These are phyloP conservation scores for Peronospora tabacina DNA, from an alignment of 352 stramenopile genomes.

Conservation along the genomic window DNA sequence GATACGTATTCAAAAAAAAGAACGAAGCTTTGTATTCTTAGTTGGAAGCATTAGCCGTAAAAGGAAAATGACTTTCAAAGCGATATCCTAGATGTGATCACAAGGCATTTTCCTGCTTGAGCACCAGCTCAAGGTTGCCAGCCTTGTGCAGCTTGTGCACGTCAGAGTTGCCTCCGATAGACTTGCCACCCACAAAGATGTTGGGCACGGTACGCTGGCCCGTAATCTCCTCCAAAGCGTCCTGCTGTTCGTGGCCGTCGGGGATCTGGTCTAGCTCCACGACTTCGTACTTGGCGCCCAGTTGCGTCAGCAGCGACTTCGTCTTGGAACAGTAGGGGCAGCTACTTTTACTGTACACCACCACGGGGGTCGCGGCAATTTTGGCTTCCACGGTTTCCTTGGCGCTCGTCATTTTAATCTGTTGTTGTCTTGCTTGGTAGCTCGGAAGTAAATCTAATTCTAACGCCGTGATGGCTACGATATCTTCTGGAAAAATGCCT, in stretches of 20 bases:
- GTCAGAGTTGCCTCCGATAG: constrained; percentile 93
- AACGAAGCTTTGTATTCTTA: constrained; percentile 9
- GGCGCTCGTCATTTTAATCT: constrained; percentile 41
- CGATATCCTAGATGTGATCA: constrained; percentile 26
- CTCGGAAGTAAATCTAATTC: constrained; percentile 10
- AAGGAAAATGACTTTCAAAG: neutral
- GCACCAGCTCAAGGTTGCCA: constrained; percentile 86
- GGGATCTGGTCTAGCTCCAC: constrained; percentile 55
- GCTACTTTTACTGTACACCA: constrained; percentile 92
- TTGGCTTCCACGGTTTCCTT: constrained; percentile 62
- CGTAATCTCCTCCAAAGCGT: constrained; percentile 54
- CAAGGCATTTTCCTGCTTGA: constrained; percentile 59
- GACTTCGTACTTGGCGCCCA: constrained; percentile 45
- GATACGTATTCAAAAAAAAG: neutral
- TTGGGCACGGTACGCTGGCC: constrained; percentile 95
- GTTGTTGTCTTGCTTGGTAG: constrained; percentile 3
- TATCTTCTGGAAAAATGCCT: neutral
- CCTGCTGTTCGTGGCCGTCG: constrained; percentile 48
- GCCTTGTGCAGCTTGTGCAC: constrained; percentile 79
- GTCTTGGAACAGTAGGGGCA: constrained; percentile 90
- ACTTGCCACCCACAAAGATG: constrained; percentile 93
- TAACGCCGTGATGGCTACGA: constrained; percentile 1
- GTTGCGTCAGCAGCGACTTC: constrained; percentile 50
- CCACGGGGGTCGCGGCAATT: constrained; percentile 43
- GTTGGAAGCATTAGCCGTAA: neutral